phyloP scores from a whole-genome alignment of 192 early-diverging fungal species.

The Podila horticola region DNA sequence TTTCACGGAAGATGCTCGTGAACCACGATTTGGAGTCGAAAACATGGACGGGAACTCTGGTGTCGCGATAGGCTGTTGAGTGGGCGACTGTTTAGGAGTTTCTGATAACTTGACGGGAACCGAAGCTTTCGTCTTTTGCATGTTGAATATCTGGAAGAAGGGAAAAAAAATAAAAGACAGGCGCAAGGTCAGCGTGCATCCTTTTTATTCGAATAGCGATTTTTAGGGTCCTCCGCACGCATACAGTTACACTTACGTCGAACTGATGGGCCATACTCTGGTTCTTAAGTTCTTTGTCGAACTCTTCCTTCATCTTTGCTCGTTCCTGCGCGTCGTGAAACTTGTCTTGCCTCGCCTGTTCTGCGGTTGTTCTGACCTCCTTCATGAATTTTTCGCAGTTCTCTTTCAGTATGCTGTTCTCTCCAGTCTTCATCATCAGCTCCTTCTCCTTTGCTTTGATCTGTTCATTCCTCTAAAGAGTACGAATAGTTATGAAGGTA shows the following conservation, averaged over 20 bases:
- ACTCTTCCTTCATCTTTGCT: slow-evolving; percentile 20
- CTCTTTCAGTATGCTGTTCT: slow-evolving; percentile 10
- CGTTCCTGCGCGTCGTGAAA: slow-evolving; percentile 2
- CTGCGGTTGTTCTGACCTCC: neutral
- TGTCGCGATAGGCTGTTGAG: neutral
- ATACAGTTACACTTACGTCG: slow-evolving; percentile 7
- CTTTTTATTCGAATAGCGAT: neutral
- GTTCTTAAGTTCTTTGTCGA: slow-evolving; percentile 17
- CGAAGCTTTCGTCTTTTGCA: neutral
- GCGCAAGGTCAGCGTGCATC: neutral
- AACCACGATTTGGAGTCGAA: neutral
- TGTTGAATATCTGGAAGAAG: neutral
- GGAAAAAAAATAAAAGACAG: neutral
- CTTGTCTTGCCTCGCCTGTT: neutral
- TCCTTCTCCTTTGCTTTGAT: slow-evolving; percentile 13
- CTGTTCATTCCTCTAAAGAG: slow-evolving; percentile 10
- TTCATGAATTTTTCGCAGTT: slow-evolving; percentile 10
- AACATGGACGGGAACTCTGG: neutral
- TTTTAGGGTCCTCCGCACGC: neutral
- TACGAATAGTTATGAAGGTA: neutral
- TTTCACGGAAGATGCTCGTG: neutral
- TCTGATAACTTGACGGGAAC: neutral
- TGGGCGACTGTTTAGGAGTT: neutral
- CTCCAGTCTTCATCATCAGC: slow-evolving; percentile 20
- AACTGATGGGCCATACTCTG: slow-evolving; percentile 27